Conservation (phyloP, 2,329 filamentous ascomycete genomes). For the Lecanicillium sp. region DNA sequence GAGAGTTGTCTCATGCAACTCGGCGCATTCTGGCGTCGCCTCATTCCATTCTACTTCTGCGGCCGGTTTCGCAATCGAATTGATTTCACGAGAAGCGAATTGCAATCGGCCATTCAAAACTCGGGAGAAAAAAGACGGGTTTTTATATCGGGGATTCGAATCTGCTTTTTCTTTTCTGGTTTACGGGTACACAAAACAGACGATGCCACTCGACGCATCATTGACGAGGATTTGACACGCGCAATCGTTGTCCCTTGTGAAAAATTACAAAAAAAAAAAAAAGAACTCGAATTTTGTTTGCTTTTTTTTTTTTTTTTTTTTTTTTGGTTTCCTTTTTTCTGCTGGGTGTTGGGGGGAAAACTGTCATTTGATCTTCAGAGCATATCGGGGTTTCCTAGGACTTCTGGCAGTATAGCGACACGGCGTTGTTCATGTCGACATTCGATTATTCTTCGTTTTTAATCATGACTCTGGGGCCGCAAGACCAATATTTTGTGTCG, state of each 20-base stretch:
- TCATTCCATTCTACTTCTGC: neutral
- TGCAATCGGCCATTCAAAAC: neutral
- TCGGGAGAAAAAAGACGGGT: neutral
- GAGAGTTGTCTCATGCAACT: neutral
- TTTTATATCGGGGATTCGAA: neutral
- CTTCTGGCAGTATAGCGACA: slow-evolving; percentile 2
- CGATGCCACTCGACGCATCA: slow-evolving; percentile 1
- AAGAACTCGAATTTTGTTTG: neutral
- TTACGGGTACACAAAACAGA: slow-evolving; percentile 10
- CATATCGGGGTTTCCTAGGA: neutral
- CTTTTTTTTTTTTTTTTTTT: neutral
- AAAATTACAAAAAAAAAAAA: no score
- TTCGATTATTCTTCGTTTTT: neutral
- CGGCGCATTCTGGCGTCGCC: neutral
- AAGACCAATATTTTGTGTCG: slow-evolving; percentile 16
- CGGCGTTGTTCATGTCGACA: slow-evolving; percentile 3
- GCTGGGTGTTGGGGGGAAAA: slow-evolving; percentile 5
- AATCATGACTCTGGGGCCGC: slow-evolving; percentile 11
- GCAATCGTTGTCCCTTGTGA: slow-evolving; percentile 4
- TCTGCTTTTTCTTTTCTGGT: neutral
- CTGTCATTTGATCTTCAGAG: slow-evolving; percentile 2
- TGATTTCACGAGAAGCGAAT: neutral
- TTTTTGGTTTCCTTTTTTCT: slow-evolving; percentile 2
- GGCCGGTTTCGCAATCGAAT: slow-evolving; percentile 1
- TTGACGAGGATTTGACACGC: neutral